These are phyloP conservation scores for Aspergillus quadricinctus DNA, from an alignment of 2,329 filamentous ascomycete genomes.

Conservation along the genomic window DNA sequence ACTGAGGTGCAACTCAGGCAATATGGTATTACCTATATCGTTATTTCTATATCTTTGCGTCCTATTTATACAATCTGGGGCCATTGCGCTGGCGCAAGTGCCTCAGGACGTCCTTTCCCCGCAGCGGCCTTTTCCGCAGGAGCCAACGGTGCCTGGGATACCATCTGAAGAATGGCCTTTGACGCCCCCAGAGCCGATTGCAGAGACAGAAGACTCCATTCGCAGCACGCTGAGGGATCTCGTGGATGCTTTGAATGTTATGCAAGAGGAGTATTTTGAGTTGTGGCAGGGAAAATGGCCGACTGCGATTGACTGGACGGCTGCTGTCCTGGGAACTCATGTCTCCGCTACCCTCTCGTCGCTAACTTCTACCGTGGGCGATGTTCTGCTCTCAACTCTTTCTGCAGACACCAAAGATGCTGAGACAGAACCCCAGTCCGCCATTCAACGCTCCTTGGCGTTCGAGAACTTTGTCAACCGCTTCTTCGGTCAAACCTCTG, in stretches of 20 bases:
- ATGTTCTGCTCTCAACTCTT: conserved; percentile 33
- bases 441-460: conserved; percentile 32
- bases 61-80: conserved; percentile 14
- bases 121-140: conserved; percentile 7
- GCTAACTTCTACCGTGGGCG: conserved; percentile 56
- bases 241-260: conserved; percentile 63
- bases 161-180: conserved; percentile 10
- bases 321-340: conserved; percentile 76
- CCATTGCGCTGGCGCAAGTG: conserved; percentile 29
- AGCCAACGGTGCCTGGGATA: conserved; percentile 8
- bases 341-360: conserved; percentile 68
- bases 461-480: conserved; percentile 76
- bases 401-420: conserved; percentile 13
- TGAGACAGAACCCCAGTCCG: conserved; percentile 2
- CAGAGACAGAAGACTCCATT: conserved; percentile 11
- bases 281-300: conserved; percentile 79
- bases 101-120: conserved; percentile 21
- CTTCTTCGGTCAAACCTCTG: conserved; percentile 71
- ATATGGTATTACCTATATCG: conserved; percentile 10
- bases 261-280: conserved; percentile 76
- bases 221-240: conserved; percentile 38
- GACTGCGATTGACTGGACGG: conserved; percentile 86
- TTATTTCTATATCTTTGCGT: conserved; percentile 21
- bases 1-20: neutral
- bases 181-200: conserved; percentile 14